Evolutionary conservation across 495 filamentous ascomycete species (phyloP), one percentile per base, ranked within the genome.

Genomic region (Hypomontagnella monticulosa): DNA sequence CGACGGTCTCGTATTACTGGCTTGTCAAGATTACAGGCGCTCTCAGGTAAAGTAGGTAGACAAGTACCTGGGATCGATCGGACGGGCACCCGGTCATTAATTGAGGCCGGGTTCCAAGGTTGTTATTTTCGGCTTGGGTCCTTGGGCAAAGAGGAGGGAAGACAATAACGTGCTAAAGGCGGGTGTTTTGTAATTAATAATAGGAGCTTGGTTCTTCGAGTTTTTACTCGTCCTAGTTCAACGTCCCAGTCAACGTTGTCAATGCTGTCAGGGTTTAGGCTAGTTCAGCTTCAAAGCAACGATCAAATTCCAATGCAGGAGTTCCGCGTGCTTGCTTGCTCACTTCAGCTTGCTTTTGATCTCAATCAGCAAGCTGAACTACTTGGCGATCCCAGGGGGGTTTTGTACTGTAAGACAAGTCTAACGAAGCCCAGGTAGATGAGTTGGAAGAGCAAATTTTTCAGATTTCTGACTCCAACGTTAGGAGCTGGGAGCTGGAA

Each of bases 271-370:
- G 23, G 23, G 23, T 27, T 27, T 27, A 27, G 6, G 23, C 23
- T 27, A 27, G 23, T 27, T 27, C 23, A 27, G 23, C 23, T 27
- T 27, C 23, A 50, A 34, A 53, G 47, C 46, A 58, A 57, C 52
- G 40, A 57, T 50, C 52, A 57, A 34, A 57, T 57, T 55, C 52
- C 60, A 63, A 63, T 63, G 34, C 57, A 63, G 44, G 52, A 63
- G 57, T 52, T 50, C 51, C 27, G 60, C 60, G 44, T 63, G 63
- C 50, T 67, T 61, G 49, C 40, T 66, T 56, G 56, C 56, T 62
- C 44, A 49, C 48, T 59, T 64, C 18, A 46, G 27, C 37, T 64
- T 57, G 47, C 47, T 66, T 59, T 59, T 48, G 36, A 15, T 47
- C 30, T 16, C 41, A 5, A 20, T 19, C 54, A 56, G 23, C 51